Evolutionary conservation across 2,329 filamentous ascomycete species (phyloP), one percentile per base, ranked within the genome.

Genomic region (Dothiorella sarmentorum): DNA sequence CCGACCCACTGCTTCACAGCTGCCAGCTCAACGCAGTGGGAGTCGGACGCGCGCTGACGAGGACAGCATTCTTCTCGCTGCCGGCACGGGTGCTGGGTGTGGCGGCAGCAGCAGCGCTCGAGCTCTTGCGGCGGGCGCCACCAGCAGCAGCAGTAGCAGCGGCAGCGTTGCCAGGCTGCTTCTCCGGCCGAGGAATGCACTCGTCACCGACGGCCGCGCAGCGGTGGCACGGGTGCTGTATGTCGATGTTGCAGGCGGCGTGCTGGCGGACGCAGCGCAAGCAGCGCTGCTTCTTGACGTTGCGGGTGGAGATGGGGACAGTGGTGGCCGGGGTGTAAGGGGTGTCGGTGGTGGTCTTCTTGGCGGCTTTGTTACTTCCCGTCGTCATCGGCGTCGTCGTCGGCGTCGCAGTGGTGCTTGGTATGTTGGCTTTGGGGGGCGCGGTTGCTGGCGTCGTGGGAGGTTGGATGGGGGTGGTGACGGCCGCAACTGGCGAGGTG

Each of bases 261-360:
- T 53, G 49, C 22, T 53, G 49, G n/a, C 40, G 40, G 35, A 53
- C 33, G 11, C 49, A 53, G 11, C 49, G 49, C 10, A 15, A 17
- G 35, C 49, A 53, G 24, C 49, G 49, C 15, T 26, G 35, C 24
- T 53, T 53, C 22, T 53, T 53, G 9, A 40, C 10, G 7, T 20
- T 5, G 10, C 49, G 33, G 3, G 49, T 7, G 6, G 49, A 6
- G 2, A n/a, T n/a, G n/a, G n/a, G n/a, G n/a, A n/a, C n/a, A n/a
- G n/a, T n/a, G n/a, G n/a, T n/a, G n/a, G 47, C n/a, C n/a, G 33
- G 26, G 3, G 47, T 31, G 20, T 11, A 35, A 10, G 49, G 49
- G 11, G 33, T 53, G 35, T 40, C 35, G 15, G 35, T 40, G 2
- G 49, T 31, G n/a, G 10, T 37, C 17, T 53, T 53, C 22, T 52